phyloP scores from a whole-genome alignment of 306 rosid genomes.

The Glycine tomentella region DNA sequence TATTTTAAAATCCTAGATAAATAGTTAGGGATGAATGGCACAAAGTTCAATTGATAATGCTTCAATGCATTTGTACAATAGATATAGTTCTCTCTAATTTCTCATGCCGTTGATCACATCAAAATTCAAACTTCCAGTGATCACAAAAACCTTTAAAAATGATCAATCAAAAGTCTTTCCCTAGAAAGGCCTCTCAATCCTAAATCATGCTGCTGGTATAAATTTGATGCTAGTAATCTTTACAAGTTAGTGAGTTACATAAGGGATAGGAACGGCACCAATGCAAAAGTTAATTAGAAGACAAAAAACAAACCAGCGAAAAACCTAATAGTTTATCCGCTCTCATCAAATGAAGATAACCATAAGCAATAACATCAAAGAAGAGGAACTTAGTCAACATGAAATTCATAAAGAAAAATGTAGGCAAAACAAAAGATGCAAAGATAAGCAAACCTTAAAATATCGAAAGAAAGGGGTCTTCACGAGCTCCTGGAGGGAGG shows the following conservation, averaged over 20 bases:
- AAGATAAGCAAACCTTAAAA: slow-evolving; percentile 62
- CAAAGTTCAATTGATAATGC: slow-evolving; percentile 14
- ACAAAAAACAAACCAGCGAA: background rate
- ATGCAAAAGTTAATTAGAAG: background rate
- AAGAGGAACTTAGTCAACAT: background rate
- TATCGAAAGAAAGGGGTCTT: slow-evolving; percentile 69
- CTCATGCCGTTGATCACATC: slow-evolving; percentile 20
- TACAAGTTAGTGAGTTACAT: background rate
- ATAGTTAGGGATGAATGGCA: slow-evolving; percentile 4
- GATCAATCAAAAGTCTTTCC: background rate
- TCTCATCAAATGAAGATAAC: slow-evolving; percentile 22
- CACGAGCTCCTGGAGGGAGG: slow-evolving; percentile 70
- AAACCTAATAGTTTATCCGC: background rate
- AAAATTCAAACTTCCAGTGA: slow-evolving; percentile 20
- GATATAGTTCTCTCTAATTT: slow-evolving; percentile 11
- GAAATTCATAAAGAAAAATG: slow-evolving; percentile 30
- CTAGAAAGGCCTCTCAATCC: slow-evolving; percentile 29
- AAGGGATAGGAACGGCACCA: background rate
- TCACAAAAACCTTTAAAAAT: slow-evolving; percentile 1
- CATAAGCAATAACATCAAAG: slow-evolving; percentile 18
- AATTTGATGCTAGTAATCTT: background rate
- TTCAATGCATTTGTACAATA: slow-evolving; percentile 9
- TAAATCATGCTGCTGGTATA: background rate
- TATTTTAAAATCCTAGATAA: too few species aligned
- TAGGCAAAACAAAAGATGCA: background rate